Percentiles rank a stretch among this genome's conserved stretches.
Conservation (phyloP, 169 alveolate species). For the Babesia divergens region DNA sequence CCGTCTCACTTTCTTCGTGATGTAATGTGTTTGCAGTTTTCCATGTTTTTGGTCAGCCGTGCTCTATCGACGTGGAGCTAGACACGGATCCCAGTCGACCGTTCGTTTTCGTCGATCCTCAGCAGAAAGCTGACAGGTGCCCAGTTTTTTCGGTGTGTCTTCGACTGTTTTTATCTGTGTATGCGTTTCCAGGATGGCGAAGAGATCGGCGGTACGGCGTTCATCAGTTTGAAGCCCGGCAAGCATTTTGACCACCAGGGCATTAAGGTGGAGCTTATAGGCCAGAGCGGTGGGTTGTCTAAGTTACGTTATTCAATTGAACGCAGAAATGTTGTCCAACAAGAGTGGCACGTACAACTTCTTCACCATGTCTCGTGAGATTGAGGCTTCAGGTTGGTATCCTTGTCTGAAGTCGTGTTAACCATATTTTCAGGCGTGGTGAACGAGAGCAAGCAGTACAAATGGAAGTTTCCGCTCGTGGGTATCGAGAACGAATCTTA, state of each 20-base stretch:
- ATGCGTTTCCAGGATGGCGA: constrained; percentile 78
- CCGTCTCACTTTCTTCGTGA: neutral
- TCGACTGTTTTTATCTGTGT: neutral
- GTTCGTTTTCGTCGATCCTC: constrained; percentile 67
- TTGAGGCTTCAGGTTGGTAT: constrained; percentile 95
- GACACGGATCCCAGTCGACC: constrained; percentile 70
- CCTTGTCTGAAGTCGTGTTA: constrained; percentile 43
- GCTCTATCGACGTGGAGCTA: constrained; percentile 70
- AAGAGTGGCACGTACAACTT: constrained; percentile 89
- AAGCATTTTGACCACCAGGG: constrained; percentile 97
- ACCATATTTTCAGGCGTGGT: constrained; percentile 49
- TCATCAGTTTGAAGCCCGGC: constrained; percentile 87
- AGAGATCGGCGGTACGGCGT: constrained; percentile 88
- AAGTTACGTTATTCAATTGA: no score
- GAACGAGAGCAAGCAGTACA: constrained; percentile 86
- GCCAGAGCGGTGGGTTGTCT: constrained; percentile 91
- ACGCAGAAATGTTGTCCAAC: constrained; percentile 86
- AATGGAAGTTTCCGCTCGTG: constrained; percentile 91
- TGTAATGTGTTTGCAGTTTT: constrained; percentile 56
- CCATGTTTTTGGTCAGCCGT: constrained; percentile 75
- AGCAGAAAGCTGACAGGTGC: constrained; percentile 78
- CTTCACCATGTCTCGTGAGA: constrained; percentile 91
- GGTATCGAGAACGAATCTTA: constrained; percentile 97
- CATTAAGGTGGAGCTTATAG: constrained; percentile 93
- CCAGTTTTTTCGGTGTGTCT: constrained; percentile 75